Conservation (phyloP, 441 rosid species). For the Manihot esculenta region DNA sequence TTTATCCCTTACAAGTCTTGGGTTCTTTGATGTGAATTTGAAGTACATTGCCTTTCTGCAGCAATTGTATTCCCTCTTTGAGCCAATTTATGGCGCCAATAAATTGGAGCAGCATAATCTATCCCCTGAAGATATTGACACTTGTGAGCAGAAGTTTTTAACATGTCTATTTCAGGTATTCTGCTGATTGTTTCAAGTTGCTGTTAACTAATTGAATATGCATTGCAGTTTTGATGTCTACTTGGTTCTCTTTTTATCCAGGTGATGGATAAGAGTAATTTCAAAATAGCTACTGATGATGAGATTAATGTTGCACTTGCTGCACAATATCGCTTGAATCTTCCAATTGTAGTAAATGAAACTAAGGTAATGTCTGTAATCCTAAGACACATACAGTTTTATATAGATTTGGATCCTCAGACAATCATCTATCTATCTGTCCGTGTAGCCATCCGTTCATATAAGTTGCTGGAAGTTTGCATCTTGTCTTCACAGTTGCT, state of each 20-base stretch:
- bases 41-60: conserved; percentile 25
- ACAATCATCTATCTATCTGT: too few relatives aligned
- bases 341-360: conserved; percentile 75
- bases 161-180: conserved; percentile 58
- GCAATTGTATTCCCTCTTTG: conserved; percentile 77
- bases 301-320: conserved; percentile 78
- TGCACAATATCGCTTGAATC: conserved; percentile 79
- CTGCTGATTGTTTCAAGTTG: too few relatives aligned
- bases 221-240: not conserved
- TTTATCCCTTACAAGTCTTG: too few relatives aligned
- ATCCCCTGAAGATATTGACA: conserved; percentile 57
- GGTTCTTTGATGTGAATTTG: not conserved
- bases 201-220: too few relatives aligned
- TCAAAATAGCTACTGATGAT: conserved; percentile 55
- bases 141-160: conserved; percentile 62
- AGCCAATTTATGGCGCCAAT: conserved; percentile 62
- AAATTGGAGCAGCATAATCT: conserved; percentile 69
- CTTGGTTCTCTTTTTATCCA: conserved; percentile 19
- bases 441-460: too few relatives aligned
- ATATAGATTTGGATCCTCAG: too few relatives aligned
- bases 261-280: conserved; percentile 91
- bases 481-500: not conserved
- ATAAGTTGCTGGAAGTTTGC: too few relatives aligned
- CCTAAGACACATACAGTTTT: too few relatives aligned
- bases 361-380: conserved; percentile 38